Conservation (phyloP, 2,329 filamentous ascomycete genomes). For the Apiospora sp. region DNA sequence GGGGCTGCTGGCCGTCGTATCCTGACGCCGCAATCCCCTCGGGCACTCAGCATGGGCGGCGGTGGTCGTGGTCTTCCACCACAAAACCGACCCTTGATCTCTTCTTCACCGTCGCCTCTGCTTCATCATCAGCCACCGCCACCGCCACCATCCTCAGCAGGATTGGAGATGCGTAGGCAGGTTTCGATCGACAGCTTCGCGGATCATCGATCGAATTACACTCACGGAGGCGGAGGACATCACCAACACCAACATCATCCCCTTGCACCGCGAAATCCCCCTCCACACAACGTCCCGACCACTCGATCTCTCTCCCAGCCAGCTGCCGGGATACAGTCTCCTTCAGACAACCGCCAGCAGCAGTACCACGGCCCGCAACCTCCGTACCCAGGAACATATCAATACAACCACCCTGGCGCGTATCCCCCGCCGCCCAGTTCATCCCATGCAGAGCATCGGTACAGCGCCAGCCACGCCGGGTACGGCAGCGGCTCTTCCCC, state of each 20-base stretch:
- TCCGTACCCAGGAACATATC: constrained; percentile 2
- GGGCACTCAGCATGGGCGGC: constrained; percentile 58
- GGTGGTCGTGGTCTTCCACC: constrained; percentile 33
- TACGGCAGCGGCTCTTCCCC: neutral
- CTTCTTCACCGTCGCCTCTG: constrained; percentile 35
- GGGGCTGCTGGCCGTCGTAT: constrained; percentile 53
- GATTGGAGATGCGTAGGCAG: constrained; percentile 34
- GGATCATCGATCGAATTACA: neutral
- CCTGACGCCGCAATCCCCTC: constrained; percentile 66
- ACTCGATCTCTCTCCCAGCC: constrained; percentile 40
- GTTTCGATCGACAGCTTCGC: constrained; percentile 25
- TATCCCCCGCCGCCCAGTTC: constrained; percentile 26
- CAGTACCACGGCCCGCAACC: constrained; percentile 5
- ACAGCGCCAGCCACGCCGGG: constrained; percentile 3
- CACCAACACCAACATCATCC: constrained; percentile 35
- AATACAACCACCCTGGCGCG: constrained; percentile 33
- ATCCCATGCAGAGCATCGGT: neutral
- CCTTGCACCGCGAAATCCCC: constrained; percentile 27
- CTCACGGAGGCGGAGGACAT: neutral
- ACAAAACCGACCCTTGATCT: constrained; percentile 37
- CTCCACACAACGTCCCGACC: constrained; percentile 27
- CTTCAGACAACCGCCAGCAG: constrained; percentile 6
- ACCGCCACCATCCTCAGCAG: constrained; percentile 31
- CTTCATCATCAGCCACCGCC: constrained; percentile 32
- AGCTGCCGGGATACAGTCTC: constrained; percentile 6